phyloP scores from a whole-genome alignment of 2,329 filamentous ascomycete species.

The Fusarium sp. region DNA sequence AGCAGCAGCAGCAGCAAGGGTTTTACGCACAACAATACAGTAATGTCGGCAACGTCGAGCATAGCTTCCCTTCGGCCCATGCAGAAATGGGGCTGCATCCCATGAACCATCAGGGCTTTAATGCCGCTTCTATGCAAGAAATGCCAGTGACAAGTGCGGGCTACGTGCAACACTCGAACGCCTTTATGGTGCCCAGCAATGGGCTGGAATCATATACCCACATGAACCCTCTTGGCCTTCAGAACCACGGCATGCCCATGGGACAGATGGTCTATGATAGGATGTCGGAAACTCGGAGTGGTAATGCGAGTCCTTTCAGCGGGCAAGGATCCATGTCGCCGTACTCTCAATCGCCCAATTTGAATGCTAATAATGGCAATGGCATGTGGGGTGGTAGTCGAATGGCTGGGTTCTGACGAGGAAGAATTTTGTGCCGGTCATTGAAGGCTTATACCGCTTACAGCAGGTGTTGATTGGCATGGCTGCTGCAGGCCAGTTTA shows the following conservation, averaged over 20 bases:
- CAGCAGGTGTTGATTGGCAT: background rate
- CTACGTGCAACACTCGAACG: slow-evolving; percentile 37
- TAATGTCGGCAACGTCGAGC: slow-evolving; percentile 43
- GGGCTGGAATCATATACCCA: slow-evolving; percentile 47
- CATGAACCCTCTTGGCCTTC: slow-evolving; percentile 48
- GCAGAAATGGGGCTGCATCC: slow-evolving; percentile 40
- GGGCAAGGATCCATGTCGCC: slow-evolving; percentile 50
- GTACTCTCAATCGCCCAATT: slow-evolving; percentile 49
- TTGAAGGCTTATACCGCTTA: slow-evolving; percentile 4
- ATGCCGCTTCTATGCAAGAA: slow-evolving; percentile 38
- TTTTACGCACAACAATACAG: slow-evolving; percentile 44
- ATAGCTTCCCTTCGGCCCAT: slow-evolving; percentile 40
- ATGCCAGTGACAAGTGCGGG: slow-evolving; percentile 39
- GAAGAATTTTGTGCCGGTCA: background rate
- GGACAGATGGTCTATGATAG: slow-evolving; percentile 46
- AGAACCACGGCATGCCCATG: slow-evolving; percentile 41
- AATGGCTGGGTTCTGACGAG: slow-evolving; percentile 30
- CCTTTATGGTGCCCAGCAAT: slow-evolving; percentile 43
- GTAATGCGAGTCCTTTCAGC: slow-evolving; percentile 50
- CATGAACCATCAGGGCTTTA: slow-evolving; percentile 41
- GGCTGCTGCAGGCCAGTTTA: background rate
- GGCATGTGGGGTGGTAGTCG: slow-evolving; percentile 31
- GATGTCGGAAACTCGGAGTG: slow-evolving; percentile 47
- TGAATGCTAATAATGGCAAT: slow-evolving; percentile 37
- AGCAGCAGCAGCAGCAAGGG: slow-evolving; percentile 21